These are phyloP conservation scores for Gymnopilus dilepis DNA, from an alignment of 768 basidiomycete species.

Conservation along the genomic window DNA sequence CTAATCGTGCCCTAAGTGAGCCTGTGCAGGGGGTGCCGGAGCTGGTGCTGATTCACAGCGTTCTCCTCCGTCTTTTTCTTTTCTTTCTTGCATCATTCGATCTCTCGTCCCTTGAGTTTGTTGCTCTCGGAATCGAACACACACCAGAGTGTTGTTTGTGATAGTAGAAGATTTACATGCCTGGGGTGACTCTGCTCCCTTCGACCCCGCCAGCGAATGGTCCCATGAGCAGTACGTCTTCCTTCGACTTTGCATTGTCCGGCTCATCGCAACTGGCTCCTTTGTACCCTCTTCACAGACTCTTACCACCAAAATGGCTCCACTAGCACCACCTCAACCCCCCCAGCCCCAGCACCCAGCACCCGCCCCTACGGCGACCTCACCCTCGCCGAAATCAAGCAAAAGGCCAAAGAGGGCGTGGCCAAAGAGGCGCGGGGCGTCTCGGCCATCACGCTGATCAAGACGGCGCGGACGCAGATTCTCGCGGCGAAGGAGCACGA, in stretches of 20 bases:
- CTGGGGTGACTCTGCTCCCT: slow-evolving; percentile 33
- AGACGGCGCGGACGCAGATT: slow-evolving; percentile 63
- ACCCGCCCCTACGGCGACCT: slow-evolving; percentile 37
- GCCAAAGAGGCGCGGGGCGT: slow-evolving; percentile 60
- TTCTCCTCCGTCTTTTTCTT: slow-evolving; percentile 10
- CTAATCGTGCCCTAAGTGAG: slow-evolving; percentile 2
- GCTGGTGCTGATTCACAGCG: slow-evolving; percentile 26
- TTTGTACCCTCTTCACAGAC: slow-evolving; percentile 21
- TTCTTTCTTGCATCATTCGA: too few species aligned
- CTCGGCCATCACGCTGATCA: slow-evolving; percentile 65
- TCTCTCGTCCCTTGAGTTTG: too few species aligned
- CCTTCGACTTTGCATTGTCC: slow-evolving; percentile 24
- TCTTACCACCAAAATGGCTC: slow-evolving; percentile 23
- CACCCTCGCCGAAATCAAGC: slow-evolving; percentile 49
- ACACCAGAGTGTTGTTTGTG: not conserved
- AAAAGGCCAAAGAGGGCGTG: slow-evolving; percentile 50
- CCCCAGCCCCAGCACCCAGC: too few species aligned
- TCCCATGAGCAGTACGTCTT: slow-evolving; percentile 36
- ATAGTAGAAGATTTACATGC: slow-evolving; percentile 26
- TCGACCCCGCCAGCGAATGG: slow-evolving; percentile 24
- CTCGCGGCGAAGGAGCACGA: slow-evolving; percentile 57
- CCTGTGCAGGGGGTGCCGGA: too few species aligned
- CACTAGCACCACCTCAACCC: too few species aligned
- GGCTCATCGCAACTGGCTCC: not conserved
- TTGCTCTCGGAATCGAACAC: slow-evolving; percentile 9